Base-by-base conservation (phyloP, 2,329 filamentous ascomycete species). In the Xenoacremonium recifei region DNA sequence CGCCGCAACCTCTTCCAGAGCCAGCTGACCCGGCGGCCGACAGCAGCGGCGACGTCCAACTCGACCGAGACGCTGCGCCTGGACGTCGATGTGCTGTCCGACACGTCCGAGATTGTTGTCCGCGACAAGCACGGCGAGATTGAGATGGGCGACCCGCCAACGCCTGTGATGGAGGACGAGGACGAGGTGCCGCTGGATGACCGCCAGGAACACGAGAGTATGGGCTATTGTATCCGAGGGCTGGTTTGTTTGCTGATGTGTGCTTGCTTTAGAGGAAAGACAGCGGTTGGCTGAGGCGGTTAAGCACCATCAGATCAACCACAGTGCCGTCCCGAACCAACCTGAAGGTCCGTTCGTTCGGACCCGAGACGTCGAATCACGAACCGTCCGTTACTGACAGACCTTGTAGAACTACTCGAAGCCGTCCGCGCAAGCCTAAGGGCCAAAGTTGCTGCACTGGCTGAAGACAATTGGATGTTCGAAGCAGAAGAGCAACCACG, bases 391-490 rank as follows among this genome's bases (percentile, higher is more conserved):
- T 40, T 35, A 51, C 48, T 56, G 39, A 53, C 35, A 41, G 17
- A 17, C 21, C 17, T 36, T n/a, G 17, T 45, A 83, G 87, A 90
- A 63, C 73, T 91, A 4, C 71, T 89, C 19, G 81, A 85, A 49
- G 76, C 81, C 17, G 77, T 90, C 35, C 79, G 80, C 49, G 77
- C 81, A 23, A 90, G 84, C 61, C 69, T 95, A 40, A 75, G 80
- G 52, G 80, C 80, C 44, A 89, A 89, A 61, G 85, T 90, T 3
- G 77, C 80, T 13, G 81, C 84, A 12, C 68, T 95, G 37, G 78
- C 87, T 17, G 87, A 93, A 37, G 90, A 96, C 58, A 87, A 84
- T 56, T 96, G 90, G 90, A 95, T 95, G 84, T 95, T 87, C 66
- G 88, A 91, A 62, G 72, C 79, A 2, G 85, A 89, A 54, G 75